Evolutionary conservation across 1,284 basidiomycete species (phyloP), one percentile per base, ranked within the genome.

Genomic region (Apiotrichum sp.): DNA sequence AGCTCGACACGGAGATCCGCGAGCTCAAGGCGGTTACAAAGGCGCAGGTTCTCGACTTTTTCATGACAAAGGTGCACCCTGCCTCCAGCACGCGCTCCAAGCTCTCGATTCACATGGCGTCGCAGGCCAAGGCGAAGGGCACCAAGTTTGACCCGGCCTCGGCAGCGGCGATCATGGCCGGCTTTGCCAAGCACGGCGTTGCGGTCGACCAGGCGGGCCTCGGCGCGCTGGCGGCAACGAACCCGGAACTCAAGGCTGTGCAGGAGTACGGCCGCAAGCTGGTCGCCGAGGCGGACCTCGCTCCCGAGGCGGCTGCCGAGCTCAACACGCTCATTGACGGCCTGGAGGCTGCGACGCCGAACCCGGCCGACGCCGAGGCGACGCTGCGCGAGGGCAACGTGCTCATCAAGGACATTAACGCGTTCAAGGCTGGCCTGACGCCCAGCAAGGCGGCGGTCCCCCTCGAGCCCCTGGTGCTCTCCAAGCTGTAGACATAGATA

Each of bases 81-180:
- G 82, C 81, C 1, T 89, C 88, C 0, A 62, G 79, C 33, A 80
- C 78, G 2, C 83, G 90, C 43, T 79, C 85, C 38, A 95, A 95
- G 73, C 75, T 95, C 33, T 89, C 91, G 0, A 78, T 91, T 14
- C 92, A 96, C 66, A 78, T 90, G 71, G 77, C 79, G 48, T 89
- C 90, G 4, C 84, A 85, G 66, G 64, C 62, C 61, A 60, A 63
- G 45, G n/a, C n/a, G n/a, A n/a, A n/a, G n/a, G 46, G 34, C 34
- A 44, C 34, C 57, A 84, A 82, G 62, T 83, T 93, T 70, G 88
- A 86, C 68, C 66, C 77, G 4, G 79, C 80, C 3, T 87, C 88
- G 4, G 82, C 84, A 36, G 79, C 83, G 58, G 84, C 82, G 4
- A 86, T 92, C 62, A 79, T 84, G 58, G 72, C 67, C 31, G 73